A percentile compares a stretch with the other conserved stretches of the same genome.
Evolutionary conservation across 176 grass and related monocot species (phyloP).

Genomic region (Phoenix dactylifera): DNA sequence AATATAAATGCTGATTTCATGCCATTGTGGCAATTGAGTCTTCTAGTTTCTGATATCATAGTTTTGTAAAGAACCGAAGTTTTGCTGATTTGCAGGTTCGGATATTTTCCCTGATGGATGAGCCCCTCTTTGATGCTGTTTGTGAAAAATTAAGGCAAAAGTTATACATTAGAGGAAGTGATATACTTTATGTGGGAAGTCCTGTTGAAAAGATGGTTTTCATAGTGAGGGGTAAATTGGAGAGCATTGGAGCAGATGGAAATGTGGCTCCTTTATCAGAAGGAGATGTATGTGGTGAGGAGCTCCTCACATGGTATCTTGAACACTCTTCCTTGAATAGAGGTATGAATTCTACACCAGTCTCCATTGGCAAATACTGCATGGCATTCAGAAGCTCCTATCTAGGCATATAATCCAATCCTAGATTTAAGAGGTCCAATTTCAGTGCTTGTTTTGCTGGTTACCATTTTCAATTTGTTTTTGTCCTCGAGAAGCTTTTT

Average conservation of each 20-base stretch:
- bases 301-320: conserved; percentile 92
- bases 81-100: conserved; percentile 45
- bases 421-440: too few relatives aligned
- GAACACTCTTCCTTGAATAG: conserved; percentile 72
- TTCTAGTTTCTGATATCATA: too few relatives aligned
- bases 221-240: conserved; percentile 82
- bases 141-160: conserved; percentile 86
- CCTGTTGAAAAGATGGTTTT: conserved; percentile 94
- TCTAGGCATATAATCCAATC: too few relatives aligned
- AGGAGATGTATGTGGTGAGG: conserved; percentile 94
- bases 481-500: too few relatives aligned
- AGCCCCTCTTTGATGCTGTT: conserved; percentile 80
- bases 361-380: too few relatives aligned
- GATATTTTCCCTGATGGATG: conserved; percentile 79
- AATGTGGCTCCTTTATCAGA: conserved; percentile 55
- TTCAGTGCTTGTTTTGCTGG: too few relatives aligned
- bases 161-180: conserved; percentile 70
- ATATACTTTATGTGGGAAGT: conserved; percentile 67
- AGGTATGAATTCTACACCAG: conserved; percentile 33
- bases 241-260: conserved; percentile 76
- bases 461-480: too few relatives aligned
- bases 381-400: too few relatives aligned
- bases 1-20: too few relatives aligned
- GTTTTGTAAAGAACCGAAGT: too few relatives aligned
- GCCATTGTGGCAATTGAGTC: too few relatives aligned